Evolutionary conservation across 768 basidiomycete species (phyloP), one percentile per base, ranked within the genome.

Genomic region (Amanita phalloides): DNA sequence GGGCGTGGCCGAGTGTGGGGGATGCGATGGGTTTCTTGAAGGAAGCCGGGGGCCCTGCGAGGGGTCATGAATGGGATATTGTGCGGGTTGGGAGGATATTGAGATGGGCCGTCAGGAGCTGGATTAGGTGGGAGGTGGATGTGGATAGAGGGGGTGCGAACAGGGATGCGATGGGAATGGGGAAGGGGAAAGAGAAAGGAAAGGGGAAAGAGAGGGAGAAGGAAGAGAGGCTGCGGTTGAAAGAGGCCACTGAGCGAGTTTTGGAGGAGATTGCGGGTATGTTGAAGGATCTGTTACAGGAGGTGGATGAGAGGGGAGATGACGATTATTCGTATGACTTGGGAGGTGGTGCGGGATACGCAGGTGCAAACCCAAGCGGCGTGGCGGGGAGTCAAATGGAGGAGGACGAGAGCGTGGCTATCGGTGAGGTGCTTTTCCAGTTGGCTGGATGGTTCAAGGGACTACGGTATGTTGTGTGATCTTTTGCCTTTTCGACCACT

Each of bases 261-360:
- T 58, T 90, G 52, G 77, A 81, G 42, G 88, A 90, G 63, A 77
- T 78, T 4, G 79, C 84, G 1, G 79, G 81, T 0, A 75, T 84
- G 5, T 58, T 86, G 54, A 83, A 80, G 61, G 88, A 90, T 55
- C 73, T 87, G 4, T 73, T 87, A 11, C 82, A 85, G 57, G 85
- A 87, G 56, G 71, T 84, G 45, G 85, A 88, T 55, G 75, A 77
- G 20, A 70, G 77, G 51, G 82, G 81, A 9, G 84, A 88, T 35
- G 75, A 74, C 13, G 74, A 77, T 51, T 82, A 82, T 14, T 83
- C 86, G 28, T 55, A 74, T 70, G 51, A 73, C 87, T 44, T 58
- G 88, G 51, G 77, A 80, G 42, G 86, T 87, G 63, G 77, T 77
- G 6, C 79, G 82, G 2, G 79, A 79, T 0, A 75, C 84, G 7